Conservation (phyloP, 202 grass and related monocot species). For the Bolboschoenoplectus hybrid region DNA sequence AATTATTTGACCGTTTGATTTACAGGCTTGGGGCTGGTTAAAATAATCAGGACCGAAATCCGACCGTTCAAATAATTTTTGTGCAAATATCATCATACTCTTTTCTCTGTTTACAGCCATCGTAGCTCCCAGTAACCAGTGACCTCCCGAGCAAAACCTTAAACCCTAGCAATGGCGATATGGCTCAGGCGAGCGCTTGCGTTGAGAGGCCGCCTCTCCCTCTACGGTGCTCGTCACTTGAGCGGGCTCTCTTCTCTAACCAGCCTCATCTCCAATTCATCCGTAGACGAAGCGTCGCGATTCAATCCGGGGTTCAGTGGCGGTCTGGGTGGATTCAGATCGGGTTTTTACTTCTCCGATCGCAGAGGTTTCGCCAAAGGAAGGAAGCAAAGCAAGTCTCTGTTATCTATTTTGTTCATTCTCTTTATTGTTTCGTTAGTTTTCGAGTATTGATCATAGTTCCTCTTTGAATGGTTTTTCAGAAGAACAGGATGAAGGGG, state of each 20-base stretch:
- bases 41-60: not conserved
- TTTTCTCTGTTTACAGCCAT: not conserved
- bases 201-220: slow-evolving; percentile 47
- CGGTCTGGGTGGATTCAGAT: not conserved
- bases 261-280: slow-evolving; percentile 45
- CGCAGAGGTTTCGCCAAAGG: slow-evolving; percentile 81
- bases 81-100: too few relatives aligned
- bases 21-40: not conserved
- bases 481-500: slow-evolving; percentile 70
- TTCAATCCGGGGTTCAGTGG: slow-evolving; percentile 19
- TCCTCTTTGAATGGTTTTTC: slow-evolving; percentile 25
- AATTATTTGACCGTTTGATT: not conserved
- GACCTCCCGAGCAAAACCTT: not conserved
- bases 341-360: slow-evolving; percentile 43
- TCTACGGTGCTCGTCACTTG: slow-evolving; percentile 44
- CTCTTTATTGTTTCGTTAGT: not conserved
- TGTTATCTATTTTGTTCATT: not conserved
- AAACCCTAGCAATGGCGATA: slow-evolving; percentile 46
- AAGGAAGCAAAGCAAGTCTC: slow-evolving; percentile 73
- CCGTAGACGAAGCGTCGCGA: slow-evolving; percentile 30
- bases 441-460: not conserved
- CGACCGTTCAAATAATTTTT: slow-evolving; percentile 6
- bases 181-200: slow-evolving; percentile 55
- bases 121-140: not conserved
- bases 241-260: slow-evolving; percentile 38